Conservation (phyloP, 805 yeast genomes). For the Dipodascopsis uninucleata region DNA sequence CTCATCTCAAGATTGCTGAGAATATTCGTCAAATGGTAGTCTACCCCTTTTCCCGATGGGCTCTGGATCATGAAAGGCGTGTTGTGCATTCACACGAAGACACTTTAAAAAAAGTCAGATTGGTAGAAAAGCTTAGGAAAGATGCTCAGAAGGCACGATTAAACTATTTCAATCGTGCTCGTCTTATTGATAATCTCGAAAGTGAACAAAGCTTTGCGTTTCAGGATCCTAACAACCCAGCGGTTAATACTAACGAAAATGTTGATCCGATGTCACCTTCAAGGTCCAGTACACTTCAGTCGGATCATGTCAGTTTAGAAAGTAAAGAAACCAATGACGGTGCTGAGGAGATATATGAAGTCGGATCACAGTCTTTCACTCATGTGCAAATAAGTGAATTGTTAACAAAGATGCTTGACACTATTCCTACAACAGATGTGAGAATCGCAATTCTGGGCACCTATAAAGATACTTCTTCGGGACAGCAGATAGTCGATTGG, state of each 20-base stretch:
- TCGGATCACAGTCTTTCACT: slow-evolving; percentile 36
- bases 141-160: slow-evolving; percentile 34
- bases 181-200: slow-evolving; percentile 61
- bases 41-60: slow-evolving; percentile 71
- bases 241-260: background rate
- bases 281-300: background rate
- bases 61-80: slow-evolving; percentile 65
- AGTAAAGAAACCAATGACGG: slow-evolving; percentile 6
- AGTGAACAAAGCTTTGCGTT: slow-evolving; percentile 5
- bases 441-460: slow-evolving; percentile 68
- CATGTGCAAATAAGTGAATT: slow-evolving; percentile 44
- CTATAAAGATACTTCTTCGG: slow-evolving; percentile 58
- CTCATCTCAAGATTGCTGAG: slow-evolving; percentile 58
- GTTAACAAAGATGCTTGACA: slow-evolving; percentile 43
- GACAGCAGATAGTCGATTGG: slow-evolving; percentile 60
- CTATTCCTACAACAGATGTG: slow-evolving; percentile 52
- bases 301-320: no score
- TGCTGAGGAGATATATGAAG: slow-evolving; percentile 5
- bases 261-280: background rate
- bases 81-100: slow-evolving; percentile 58
- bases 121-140: slow-evolving; percentile 51
- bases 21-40: slow-evolving; percentile 59
- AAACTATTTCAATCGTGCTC: slow-evolving; percentile 71
- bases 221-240: background rate
- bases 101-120: slow-evolving; percentile 48